phyloP scores from a whole-genome alignment of 2,329 filamentous ascomycete genomes.

The Nothopassalora personata region DNA sequence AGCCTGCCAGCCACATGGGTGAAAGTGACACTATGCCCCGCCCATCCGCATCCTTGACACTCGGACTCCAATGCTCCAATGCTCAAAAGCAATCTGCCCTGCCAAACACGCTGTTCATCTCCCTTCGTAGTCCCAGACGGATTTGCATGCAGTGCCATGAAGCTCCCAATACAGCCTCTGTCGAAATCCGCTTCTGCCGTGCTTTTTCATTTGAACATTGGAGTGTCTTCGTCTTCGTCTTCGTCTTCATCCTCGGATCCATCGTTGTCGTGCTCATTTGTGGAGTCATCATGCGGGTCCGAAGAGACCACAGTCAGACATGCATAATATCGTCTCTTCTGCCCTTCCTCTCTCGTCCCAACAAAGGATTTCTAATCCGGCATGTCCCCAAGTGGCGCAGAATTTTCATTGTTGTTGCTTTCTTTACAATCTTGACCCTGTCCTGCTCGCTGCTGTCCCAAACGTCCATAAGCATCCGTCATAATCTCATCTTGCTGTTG shows the following conservation, averaged over 20 bases:
- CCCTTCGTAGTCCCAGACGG: not conserved
- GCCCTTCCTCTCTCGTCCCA: not conserved
- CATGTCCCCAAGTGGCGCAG: not conserved
- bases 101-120: not conserved
- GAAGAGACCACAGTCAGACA: not conserved
- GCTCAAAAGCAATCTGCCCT: not conserved
- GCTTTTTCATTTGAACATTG: too few species aligned
- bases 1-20: too few species aligned
- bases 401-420: not conserved
- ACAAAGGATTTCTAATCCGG: not conserved
- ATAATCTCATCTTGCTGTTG: constrained; percentile 23
- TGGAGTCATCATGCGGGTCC: not conserved
- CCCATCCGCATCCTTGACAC: too few species aligned
- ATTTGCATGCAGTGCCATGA: not conserved
- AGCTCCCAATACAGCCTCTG: not conserved
- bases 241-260: not conserved
- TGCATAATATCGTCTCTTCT: not conserved
- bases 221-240: not conserved
- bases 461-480: constrained; percentile 21
- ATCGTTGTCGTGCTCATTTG: not conserved
- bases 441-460: not conserved
- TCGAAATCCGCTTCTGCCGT: not conserved
- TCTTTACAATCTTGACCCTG: not conserved
- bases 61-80: not conserved
- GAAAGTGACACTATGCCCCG: too few species aligned